A percentile compares a stretch with the other conserved stretches of the same genome.
Evolutionary conservation across 352 stramenopile genomes (phyloP).

Genomic region (Pythium utonaiense): DNA sequence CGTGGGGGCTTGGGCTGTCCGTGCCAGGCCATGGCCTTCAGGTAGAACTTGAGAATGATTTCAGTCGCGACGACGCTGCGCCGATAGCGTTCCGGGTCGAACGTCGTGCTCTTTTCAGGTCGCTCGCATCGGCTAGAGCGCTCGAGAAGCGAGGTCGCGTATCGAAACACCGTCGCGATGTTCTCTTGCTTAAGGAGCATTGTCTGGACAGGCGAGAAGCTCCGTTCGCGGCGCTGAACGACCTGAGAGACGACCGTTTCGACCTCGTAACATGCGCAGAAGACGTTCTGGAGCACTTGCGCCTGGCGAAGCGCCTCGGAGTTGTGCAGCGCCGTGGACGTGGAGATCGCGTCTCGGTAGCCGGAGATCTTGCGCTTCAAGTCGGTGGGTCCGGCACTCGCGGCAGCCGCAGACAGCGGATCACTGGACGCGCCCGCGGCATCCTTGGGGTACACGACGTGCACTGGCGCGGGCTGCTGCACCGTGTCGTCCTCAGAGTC

Average conservation of each 20-base stretch:
- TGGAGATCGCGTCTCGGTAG: slow-evolving; percentile 51
- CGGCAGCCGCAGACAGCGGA: slow-evolving; percentile 2
- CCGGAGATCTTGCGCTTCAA: slow-evolving; percentile 35
- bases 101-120: not conserved
- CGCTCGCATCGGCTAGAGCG: slow-evolving; percentile 6
- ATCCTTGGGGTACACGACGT: slow-evolving; percentile 3
- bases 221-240: slow-evolving; percentile 55
- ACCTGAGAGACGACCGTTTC: slow-evolving; percentile 54
- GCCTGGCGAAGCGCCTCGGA: slow-evolving; percentile 62
- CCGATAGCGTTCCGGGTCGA: slow-evolving; percentile 48
- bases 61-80: slow-evolving; percentile 58
- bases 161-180: slow-evolving; percentile 62
- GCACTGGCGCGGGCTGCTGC: not conserved
- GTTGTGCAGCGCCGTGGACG: slow-evolving; percentile 71
- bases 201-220: slow-evolving; percentile 61
- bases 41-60: slow-evolving; percentile 73
- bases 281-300: slow-evolving; percentile 61
- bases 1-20: slow-evolving; percentile 36
- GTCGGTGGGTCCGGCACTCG: slow-evolving; percentile 14
- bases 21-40: slow-evolving; percentile 71
- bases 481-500: slow-evolving; percentile 59
- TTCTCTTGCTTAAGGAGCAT: slow-evolving; percentile 57
- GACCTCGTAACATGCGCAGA: slow-evolving; percentile 72
- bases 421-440: not conserved
- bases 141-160: slow-evolving; percentile 37